phyloP scores from a whole-genome alignment of 2,329 filamentous ascomycete species.

The Plectosphaerella cucumerina region DNA sequence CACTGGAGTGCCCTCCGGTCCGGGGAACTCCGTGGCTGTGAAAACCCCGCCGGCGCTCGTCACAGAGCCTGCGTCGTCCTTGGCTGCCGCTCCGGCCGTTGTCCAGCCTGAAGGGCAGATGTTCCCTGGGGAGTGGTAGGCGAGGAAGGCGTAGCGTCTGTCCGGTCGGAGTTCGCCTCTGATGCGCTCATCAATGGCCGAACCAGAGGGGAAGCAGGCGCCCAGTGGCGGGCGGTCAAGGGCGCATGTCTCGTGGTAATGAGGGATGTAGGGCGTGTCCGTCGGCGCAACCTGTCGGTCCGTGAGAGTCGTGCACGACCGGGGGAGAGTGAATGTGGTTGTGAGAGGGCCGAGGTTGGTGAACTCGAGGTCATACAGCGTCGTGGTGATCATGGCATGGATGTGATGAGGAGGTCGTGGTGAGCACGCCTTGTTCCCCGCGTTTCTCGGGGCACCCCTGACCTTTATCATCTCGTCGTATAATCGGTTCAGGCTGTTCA shows the following conservation, averaged over 20 bases:
- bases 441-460: no score
- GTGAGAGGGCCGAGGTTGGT: slow-evolving; percentile 25
- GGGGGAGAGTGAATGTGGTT: slow-evolving; percentile 20
- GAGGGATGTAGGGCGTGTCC: slow-evolving; percentile 4
- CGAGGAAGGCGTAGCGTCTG: no score
- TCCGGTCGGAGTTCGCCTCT: not conserved
- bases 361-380: slow-evolving; percentile 3
- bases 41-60: no score
- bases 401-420: no score
- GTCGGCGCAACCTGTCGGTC: no score
- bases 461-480: no score
- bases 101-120: slow-evolving; percentile 19
- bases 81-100: slow-evolving; percentile 14
- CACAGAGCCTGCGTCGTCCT: not conserved
- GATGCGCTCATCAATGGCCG: not conserved
- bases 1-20: no score
- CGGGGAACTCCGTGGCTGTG: no score
- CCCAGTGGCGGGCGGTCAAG: not conserved
- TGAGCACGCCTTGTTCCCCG: no score
- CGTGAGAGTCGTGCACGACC: slow-evolving; percentile 12
- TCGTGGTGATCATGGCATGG: no score
- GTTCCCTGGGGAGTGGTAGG: slow-evolving; percentile 18
- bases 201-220: slow-evolving; percentile 17
- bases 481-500: no score
- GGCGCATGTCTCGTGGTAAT: slow-evolving; percentile 7